These are phyloP conservation scores for Exophiala phaeomuriformis DNA, from an alignment of 2,329 filamentous ascomycete genomes.

Conservation along the genomic window DNA sequence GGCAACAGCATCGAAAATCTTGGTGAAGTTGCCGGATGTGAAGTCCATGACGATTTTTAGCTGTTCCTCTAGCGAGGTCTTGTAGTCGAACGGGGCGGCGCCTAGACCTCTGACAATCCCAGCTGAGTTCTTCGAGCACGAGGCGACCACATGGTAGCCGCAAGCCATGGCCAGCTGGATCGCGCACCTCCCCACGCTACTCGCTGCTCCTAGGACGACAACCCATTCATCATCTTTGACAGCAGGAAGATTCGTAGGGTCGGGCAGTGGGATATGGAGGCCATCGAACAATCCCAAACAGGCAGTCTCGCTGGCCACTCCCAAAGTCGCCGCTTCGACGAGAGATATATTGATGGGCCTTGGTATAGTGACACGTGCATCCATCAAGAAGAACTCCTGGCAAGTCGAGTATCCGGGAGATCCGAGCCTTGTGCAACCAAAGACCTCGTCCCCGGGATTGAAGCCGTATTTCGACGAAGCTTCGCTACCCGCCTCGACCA, in stretches of 20 bases:
- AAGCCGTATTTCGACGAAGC: conserved; percentile 27
- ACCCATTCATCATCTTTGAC: conserved; percentile 29
- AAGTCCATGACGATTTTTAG: conserved; percentile 27
- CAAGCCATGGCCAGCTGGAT: conserved; percentile 29
- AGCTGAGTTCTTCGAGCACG: conserved; percentile 30
- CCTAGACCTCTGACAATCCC: conserved; percentile 29
- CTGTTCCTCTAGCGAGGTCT: conserved; percentile 27
- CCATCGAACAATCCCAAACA: conserved; percentile 26
- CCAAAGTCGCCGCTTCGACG: conserved; percentile 29
- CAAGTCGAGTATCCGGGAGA: conserved; percentile 24
- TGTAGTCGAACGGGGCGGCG: conserved; percentile 32
- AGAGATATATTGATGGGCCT: conserved; percentile 30
- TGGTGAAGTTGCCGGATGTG: conserved; percentile 28
- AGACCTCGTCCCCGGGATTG: conserved; percentile 31
- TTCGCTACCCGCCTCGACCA: conserved; percentile 30
- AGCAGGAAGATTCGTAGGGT: conserved; percentile 19
- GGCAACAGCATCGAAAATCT: conserved; percentile 31
- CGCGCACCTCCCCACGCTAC: conserved; percentile 31
- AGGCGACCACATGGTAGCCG: conserved; percentile 32
- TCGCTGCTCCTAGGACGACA: conserved; percentile 32
- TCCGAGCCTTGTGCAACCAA: conserved; percentile 31
- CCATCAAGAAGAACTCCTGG: conserved; percentile 33
- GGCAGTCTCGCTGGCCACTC: conserved; percentile 28
- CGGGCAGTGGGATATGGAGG: conserved; percentile 25
- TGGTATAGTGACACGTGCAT: conserved; percentile 29